These are phyloP conservation scores for Neophaeococcomyces aloes DNA, from an alignment of 2,329 filamentous ascomycete species.

Conservation along the genomic window DNA sequence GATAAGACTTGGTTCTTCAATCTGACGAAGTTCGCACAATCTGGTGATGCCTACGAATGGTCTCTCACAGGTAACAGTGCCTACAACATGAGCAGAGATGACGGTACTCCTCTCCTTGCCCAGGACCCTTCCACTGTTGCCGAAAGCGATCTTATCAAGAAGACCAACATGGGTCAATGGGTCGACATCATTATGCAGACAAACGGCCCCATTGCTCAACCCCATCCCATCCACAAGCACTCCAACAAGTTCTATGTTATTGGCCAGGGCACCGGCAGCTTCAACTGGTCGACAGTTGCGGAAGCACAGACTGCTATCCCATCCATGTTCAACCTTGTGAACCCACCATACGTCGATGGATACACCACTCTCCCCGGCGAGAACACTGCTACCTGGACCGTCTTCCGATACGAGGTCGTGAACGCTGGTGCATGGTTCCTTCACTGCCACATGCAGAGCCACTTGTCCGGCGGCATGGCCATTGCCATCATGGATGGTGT, in stretches of 20 bases:
- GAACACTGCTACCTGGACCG: slow-evolving; percentile 36
- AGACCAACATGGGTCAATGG: slow-evolving; percentile 41
- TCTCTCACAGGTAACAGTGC: slow-evolving; percentile 37
- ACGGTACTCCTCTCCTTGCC: slow-evolving; percentile 39
- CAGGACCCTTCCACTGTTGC: slow-evolving; percentile 28
- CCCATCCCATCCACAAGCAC: slow-evolving; percentile 56
- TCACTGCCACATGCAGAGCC: slow-evolving; percentile 48
- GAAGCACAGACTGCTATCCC: slow-evolving; percentile 35
- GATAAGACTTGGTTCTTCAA: slow-evolving; percentile 38
- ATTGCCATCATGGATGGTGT: slow-evolving; percentile 39
- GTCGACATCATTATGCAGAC: slow-evolving; percentile 46
- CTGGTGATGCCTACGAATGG: slow-evolving; percentile 42
- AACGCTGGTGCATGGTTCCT: slow-evolving; percentile 47
- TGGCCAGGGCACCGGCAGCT: slow-evolving; percentile 42
- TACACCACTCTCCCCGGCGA: slow-evolving; percentile 31
- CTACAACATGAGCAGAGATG: slow-evolving; percentile 32
- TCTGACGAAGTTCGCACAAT: slow-evolving; percentile 20
- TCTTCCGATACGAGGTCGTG: slow-evolving; percentile 42
- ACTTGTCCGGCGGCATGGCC: slow-evolving; percentile 46
- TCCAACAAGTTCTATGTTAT: slow-evolving; percentile 50
- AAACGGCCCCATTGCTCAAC: slow-evolving; percentile 37
- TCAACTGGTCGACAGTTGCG: slow-evolving; percentile 43
- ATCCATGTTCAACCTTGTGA: slow-evolving; percentile 46
- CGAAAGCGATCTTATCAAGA: slow-evolving; percentile 39
- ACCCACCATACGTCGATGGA: slow-evolving; percentile 45